Base-by-base conservation (phyloP, 768 basidiomycete species). In the Guyanaporus albipodus region DNA sequence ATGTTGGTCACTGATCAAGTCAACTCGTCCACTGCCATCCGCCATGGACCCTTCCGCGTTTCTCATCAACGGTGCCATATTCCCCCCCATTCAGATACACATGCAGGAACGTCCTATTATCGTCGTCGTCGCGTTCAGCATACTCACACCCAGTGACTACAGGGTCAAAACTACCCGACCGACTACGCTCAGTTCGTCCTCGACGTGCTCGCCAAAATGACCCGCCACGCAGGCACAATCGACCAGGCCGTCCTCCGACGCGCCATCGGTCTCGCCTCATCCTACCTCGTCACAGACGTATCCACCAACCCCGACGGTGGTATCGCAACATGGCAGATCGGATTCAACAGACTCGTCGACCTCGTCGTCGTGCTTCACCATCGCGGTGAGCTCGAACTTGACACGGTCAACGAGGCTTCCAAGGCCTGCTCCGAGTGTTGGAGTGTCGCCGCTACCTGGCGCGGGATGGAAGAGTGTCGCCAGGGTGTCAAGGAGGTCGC, bases 381-480 rank as follows among this genome's bases (percentile, higher is more conserved):
- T 24, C 72, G 77, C 42, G 70, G 73, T 19, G 85, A 87, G 52
- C 75, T 91, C 33, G 84, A 90, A 54, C 69, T 85, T n/a, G 85
- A 84, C 53, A 90, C 89, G 6, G 62, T 91, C 34, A 82, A 80
- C 57, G 80, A 76, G 33, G 85, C 85, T 1, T 61, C 62, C 42
- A 61, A 60, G 57, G 72, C 78, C 12, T 88, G 87, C 56, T 85
- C 84, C 15, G 89, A 91, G 60, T 88, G 87, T 62, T 91, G 88
- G 88, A 80, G 73, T 14, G 78, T 80, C 3, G 78, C 82, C 0
- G 80, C 78, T 0, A 76, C 78, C 17, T 90, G 85, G 84, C 70
- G 76, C 24, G 83, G 80, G 14, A 66, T 90, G 50, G 79, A 79
- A 34, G 79, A 80, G 18, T 79, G 78, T 57, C 73, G 79, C 46